Base-by-base conservation (phyloP, 495 filamentous ascomycete species). In the Lasiosphaeria ovina region DNA sequence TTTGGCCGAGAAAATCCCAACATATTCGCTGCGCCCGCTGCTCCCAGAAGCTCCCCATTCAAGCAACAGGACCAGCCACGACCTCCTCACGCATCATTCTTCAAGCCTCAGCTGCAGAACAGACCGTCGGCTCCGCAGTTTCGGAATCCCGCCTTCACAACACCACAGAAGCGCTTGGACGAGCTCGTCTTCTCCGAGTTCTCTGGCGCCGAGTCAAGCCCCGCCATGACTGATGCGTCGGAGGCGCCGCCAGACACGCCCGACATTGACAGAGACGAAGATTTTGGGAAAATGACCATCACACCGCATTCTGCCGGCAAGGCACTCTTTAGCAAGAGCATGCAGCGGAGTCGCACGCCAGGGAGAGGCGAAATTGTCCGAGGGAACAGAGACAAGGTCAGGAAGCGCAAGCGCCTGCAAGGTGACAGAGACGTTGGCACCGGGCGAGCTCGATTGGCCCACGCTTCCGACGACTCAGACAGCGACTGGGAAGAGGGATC, bases 191-290 rank as follows among this genome's bases (percentile, higher is more conserved):
- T 88, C 62, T 89, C 90, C 8, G 79, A 81, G 35, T 75, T 76
- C 35, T 93, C 91, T 3, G 87, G 88, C 50, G 84, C 87, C n/a
- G 93, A 96, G 67, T 88, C 89, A 0, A 92, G 91, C 7, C 91
- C 93, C 3, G 83, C 83, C 44, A 78, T 79, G 66, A 78, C 74
- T 40, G 85, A 87, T 60, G 85, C 81, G 51, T 90, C 91, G 0
- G 90, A 92, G 56, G 74, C 76, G 36, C 72, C 76, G 3, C 77
- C 76, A 44, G 76, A 78, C 6, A 79, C 78, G 0, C 77, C 78
- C 6, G 75, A 80, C 49, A 63, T 68, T 34, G 74, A 78, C 16
- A 69, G 55, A 10, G 48, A 70, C n/a, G 67, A 72, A 33, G 69
- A 74, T 31, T 45, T 72, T 40, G 62, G 59, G 24, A 74, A 66